Conservation (phyloP, 352 stramenopile genomes). For the Phytophthora vignae region DNA sequence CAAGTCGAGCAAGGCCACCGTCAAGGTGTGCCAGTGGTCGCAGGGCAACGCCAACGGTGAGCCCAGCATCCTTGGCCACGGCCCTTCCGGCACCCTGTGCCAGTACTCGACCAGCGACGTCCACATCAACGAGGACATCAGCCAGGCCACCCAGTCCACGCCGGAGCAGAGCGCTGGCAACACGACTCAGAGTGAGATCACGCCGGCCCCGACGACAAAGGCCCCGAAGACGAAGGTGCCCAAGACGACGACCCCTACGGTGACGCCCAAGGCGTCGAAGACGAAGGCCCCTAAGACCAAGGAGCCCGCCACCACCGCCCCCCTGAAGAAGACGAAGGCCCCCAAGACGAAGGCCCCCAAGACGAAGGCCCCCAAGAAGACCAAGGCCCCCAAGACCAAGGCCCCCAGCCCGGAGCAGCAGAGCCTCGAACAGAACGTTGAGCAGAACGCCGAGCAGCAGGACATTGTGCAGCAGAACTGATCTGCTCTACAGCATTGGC, state of each 20-base stretch:
- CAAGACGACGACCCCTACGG: no score
- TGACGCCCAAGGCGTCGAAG: neutral
- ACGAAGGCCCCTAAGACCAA: constrained; percentile 5
- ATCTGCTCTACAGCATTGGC: no score
- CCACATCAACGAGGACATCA: constrained; percentile 28
- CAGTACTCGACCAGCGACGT: constrained; percentile 28
- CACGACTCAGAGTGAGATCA: neutral
- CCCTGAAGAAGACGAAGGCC: neutral
- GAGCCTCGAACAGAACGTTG: no score
- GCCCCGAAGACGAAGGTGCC: neutral
- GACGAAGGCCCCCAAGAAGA: constrained; percentile 5
- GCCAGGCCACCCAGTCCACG: neutral
- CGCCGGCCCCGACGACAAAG: no score
- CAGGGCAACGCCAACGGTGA: no score
- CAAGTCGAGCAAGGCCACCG: no score
- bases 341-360: neutral
- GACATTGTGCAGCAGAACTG: no score
- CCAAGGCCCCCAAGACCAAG: neutral
- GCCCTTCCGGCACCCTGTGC: no score
- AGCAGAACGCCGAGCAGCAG: no score
- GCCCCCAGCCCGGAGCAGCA: neutral
- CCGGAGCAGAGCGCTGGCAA: neutral
- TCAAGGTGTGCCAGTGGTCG: no score
- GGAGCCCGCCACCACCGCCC: no score
- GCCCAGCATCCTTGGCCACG: no score